Evolutionary conservation across 148 eudicot species (phyloP).

Genomic region (Rhododendron williamsianum): DNA sequence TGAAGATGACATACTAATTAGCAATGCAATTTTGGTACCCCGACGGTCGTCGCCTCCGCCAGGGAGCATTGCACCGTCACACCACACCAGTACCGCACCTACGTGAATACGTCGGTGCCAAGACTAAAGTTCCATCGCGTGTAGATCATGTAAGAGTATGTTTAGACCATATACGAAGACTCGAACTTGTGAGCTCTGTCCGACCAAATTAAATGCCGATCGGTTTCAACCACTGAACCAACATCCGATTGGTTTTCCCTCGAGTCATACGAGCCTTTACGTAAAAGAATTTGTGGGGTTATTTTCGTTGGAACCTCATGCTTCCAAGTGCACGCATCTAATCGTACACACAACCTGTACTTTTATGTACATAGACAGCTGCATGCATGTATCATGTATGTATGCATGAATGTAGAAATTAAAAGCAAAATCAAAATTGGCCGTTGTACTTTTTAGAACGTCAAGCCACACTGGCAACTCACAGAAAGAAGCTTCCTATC

Average conservation of each 20-base stretch:
- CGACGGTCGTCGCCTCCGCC: too few relatives aligned
- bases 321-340: constrained; percentile 1
- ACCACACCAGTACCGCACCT: too few relatives aligned
- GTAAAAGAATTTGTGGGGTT: neutral
- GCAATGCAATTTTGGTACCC: too few relatives aligned
- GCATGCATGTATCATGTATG: neutral
- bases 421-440: neutral
- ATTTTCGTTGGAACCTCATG: neutral
- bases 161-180: too few relatives aligned
- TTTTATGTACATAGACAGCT: neutral
- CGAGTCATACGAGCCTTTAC: neutral
- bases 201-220: too few relatives aligned
- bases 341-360: neutral
- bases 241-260: too few relatives aligned
- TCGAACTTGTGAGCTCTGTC: too few relatives aligned
- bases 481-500: neutral
- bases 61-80: too few relatives aligned
- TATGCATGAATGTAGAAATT: neutral
- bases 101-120: too few relatives aligned
- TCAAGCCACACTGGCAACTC: neutral
- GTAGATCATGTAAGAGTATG: neutral
- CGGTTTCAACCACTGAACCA: neutral
- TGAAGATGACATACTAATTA: too few relatives aligned
- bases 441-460: neutral
- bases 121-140: too few relatives aligned